Base-by-base conservation (phyloP, 176 grass and related monocot genomes). In the Juncus inflexus region DNA sequence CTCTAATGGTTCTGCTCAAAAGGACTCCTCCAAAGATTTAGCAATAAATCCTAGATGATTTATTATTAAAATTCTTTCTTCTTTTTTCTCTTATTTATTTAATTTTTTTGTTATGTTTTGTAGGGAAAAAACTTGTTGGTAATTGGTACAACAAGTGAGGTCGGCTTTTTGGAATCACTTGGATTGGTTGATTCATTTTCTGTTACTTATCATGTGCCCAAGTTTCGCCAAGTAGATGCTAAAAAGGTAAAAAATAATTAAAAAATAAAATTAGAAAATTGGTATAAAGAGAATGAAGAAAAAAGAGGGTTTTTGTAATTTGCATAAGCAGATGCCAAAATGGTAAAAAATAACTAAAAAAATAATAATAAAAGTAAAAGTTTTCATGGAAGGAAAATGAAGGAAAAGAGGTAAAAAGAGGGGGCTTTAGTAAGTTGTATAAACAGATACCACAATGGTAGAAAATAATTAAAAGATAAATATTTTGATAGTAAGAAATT, bases 1-100 rank as follows among this genome's bases (percentile, higher is more conserved):
- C 88, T 10, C 83, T 99, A 47, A 42, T 99, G 57, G 88, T 92
- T 40, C 88, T 99, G 43, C 84, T 99, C 64, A 99, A 92, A 64
- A 86, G 85, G 75, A 75, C 92, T 80, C 94, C 94, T 71, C 88
- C 94, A 2, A 92, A 99, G 85, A 83, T 85, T 82, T 28, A 58
- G 19, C 54, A 67, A 12, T 55, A 58, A 50, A 4, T 37, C 42
- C 10, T 45, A 28, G 19, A 3, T 7, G 51, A 90, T 57, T 51
- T 63, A 16, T 55, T 54, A 53, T 16, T 37, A 53, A 52, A 28
- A 28, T 28, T 28, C 19, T 28, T 28, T 28, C 19, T 28, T 28
- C 19, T 28, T 28, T 28, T 42, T 15, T 12, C 9, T 51, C 35
- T 62, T 14, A 13, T 63, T 52, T 52, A 35, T 62, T 52, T 70